Evolutionary conservation across 2,329 filamentous ascomycete genomes (phyloP).

Genomic region (Didymellaceae sp.): DNA sequence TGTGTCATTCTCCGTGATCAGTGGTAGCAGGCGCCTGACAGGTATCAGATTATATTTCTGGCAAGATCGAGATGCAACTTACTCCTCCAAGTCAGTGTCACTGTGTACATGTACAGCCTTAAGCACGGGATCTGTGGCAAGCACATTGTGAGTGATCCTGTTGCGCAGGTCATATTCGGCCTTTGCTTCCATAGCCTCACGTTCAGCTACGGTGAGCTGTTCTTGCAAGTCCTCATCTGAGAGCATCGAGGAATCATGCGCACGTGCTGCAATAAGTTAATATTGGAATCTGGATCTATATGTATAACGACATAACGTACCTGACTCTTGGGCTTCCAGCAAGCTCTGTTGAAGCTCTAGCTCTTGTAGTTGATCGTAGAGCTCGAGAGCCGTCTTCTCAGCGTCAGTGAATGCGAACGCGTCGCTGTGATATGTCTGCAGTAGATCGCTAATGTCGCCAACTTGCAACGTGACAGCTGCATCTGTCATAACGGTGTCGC

Average conservation of each 20-base stretch:
- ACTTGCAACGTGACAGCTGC: constrained; percentile 15
- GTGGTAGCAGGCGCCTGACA: constrained; percentile 68
- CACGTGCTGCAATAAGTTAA: constrained; percentile 36
- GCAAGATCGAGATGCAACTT: constrained; percentile 26
- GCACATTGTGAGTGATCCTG: constrained; percentile 70
- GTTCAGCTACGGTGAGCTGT: constrained; percentile 62
- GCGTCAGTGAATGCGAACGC: constrained; percentile 66
- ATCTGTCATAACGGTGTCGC: constrained; percentile 34
- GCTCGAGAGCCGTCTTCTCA: constrained; percentile 70
- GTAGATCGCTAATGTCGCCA: constrained; percentile 44
- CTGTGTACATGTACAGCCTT: constrained; percentile 76
- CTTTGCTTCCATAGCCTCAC: constrained; percentile 72
- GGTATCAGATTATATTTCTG: constrained; percentile 16
- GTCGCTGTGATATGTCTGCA: constrained; percentile 54
- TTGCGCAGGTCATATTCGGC: constrained; percentile 73
- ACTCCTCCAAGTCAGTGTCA: constrained; percentile 73
- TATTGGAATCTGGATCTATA: not conserved
- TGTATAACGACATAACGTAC: constrained; percentile 20
- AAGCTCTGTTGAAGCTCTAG: constrained; percentile 75
- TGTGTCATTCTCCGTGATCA: constrained; percentile 71
- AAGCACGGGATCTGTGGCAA: constrained; percentile 76
- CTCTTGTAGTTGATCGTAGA: constrained; percentile 75
- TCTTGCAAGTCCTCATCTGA: constrained; percentile 61
- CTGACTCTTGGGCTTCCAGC: constrained; percentile 55
- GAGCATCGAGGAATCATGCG: constrained; percentile 44